Conservation (phyloP, 2,329 filamentous ascomycete species). For the Fusarium phyllophilum region DNA sequence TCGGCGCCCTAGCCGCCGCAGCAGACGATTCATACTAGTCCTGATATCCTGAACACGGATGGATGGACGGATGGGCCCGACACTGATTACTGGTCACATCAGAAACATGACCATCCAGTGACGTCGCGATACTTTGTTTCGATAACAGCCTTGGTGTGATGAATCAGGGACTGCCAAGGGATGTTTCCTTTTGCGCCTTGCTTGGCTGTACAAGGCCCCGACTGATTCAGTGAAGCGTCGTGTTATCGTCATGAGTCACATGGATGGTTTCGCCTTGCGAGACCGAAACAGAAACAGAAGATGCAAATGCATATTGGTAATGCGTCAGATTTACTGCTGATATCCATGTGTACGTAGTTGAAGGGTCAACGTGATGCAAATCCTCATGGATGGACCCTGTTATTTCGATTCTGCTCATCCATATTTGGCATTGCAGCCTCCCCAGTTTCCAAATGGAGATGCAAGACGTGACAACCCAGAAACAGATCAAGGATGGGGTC, state of each 20-base stretch:
- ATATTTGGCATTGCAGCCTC: constrained; percentile 24
- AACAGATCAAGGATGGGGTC: constrained; percentile 28
- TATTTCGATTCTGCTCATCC: constrained; percentile 17
- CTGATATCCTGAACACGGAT: constrained; percentile 3
- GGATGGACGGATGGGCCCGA: constrained; percentile 30
- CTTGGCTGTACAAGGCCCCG: background rate
- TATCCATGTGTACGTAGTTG: constrained; percentile 7
- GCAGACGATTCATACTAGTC: constrained; percentile 6
- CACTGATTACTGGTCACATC: constrained; percentile 12
- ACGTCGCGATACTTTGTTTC: constrained; percentile 28
- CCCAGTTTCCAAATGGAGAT: constrained; percentile 33
- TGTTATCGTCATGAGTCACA: constrained; percentile 32
- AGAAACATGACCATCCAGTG: constrained; percentile 30
- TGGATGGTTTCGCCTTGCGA: constrained; percentile 19
- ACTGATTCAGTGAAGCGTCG: constrained; percentile 5
- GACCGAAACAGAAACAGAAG: constrained; percentile 4
- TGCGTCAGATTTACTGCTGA: constrained; percentile 8
- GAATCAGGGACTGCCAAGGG: constrained; percentile 24
- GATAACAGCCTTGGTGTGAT: constrained; percentile 15
- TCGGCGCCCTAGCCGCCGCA: constrained; percentile 18
- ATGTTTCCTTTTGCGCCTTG: constrained; percentile 30
- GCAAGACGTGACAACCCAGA: constrained; percentile 31
- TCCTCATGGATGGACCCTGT: constrained; percentile 27
- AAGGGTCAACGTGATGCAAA: constrained; percentile 25
- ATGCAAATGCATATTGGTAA: background rate